These are phyloP conservation scores for Endoconidiophora polonica DNA, from an alignment of 2,329 filamentous ascomycete genomes.

Conservation along the genomic window DNA sequence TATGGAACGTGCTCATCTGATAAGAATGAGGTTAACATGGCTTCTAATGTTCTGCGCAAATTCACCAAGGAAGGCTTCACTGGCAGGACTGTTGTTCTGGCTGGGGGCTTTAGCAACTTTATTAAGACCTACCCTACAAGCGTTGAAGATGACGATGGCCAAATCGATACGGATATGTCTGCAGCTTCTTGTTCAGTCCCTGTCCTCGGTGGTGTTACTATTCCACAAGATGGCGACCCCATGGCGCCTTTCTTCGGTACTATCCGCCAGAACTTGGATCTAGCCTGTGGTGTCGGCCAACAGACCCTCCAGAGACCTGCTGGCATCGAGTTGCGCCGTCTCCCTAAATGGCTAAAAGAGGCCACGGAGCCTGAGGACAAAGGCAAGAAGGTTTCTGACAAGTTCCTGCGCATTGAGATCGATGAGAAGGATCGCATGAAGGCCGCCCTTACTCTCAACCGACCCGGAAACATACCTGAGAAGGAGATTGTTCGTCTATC, in stretches of 20 bases:
- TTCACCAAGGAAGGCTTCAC: conserved; percentile 71
- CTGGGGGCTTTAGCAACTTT: conserved; percentile 68
- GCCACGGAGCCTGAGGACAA: conserved; percentile 51
- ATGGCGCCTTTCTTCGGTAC: conserved; percentile 84
- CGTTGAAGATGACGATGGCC: conserved; percentile 35
- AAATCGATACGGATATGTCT: conserved; percentile 28
- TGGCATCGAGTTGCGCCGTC: conserved; percentile 29
- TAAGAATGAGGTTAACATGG: conserved; percentile 62
- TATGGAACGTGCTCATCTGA: conserved; percentile 69
- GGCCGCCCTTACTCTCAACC: conserved; percentile 44
- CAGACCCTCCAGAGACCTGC: conserved; percentile 37
- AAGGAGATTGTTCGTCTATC: conserved; percentile 50
- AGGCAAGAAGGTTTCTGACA: conserved; percentile 65
- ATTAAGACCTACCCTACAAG: conserved; percentile 46
- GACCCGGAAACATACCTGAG: conserved; percentile 18
- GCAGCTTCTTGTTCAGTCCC: conserved; percentile 31
- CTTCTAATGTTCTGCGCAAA: conserved; percentile 82
- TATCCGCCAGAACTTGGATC: conserved; percentile 90
- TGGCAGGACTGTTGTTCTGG: conserved; percentile 57
- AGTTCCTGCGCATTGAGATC: conserved; percentile 70
- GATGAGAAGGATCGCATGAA: conserved; percentile 87
- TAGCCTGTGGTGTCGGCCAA: conserved; percentile 84
- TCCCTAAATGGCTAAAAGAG: conserved; percentile 64
- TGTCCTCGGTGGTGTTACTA: conserved; percentile 75
- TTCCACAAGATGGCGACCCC: conserved; percentile 49